Evolutionary conservation across 192 early-diverging fungal genomes (phyloP), one percentile per base, ranked within the genome.

Genomic region (Rhizophagus clarus): DNA sequence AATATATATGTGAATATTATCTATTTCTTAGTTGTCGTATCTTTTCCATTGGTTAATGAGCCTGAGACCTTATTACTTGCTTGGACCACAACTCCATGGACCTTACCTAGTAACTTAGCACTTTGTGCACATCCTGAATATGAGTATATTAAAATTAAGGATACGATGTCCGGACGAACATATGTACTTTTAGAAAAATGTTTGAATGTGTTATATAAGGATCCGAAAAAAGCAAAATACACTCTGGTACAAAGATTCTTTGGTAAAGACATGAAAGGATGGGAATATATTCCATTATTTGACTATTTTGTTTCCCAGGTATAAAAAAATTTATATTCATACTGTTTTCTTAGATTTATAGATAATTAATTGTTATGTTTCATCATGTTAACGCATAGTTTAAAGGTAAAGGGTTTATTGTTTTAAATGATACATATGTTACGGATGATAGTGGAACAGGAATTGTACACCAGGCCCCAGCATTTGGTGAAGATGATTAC

Each of bases 71-170:
- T 89, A 29, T 86, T 99, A 80, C 88, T 99, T 62, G 97, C 98
- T 2, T 99, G 97, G 97, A 99, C 98, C 32, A 99, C 98, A 67
- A 99, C 98, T 17, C 98, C 98, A 69, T 99, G 98, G 98, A 99
- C 98, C 4, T 85, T 99, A 78, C 97, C 97, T 45, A 94, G 92
- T 85, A 98, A 98, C 88, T 86, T 98, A 83, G 98, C 94, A 61
- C 91, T 99, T 4, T 96, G 93, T 83, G 94, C 98, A 66, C 88
- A 99, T 87, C 95, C 97, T 31, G 90, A 92, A 9, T 96, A 94
- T 86, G 95, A 98, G 72, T 99, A 98, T 82, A 89, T 97, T 82
- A 98, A 99, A 90, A 97, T 99, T 85, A 85, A 90, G 77, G 95
- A 98, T 84, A 92, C 88, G 31, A 29, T 92, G 80, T 92, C 96